These are phyloP conservation scores for Cordyceps sp. DNA, from an alignment of 2,329 filamentous ascomycete genomes.

Conservation along the genomic window DNA sequence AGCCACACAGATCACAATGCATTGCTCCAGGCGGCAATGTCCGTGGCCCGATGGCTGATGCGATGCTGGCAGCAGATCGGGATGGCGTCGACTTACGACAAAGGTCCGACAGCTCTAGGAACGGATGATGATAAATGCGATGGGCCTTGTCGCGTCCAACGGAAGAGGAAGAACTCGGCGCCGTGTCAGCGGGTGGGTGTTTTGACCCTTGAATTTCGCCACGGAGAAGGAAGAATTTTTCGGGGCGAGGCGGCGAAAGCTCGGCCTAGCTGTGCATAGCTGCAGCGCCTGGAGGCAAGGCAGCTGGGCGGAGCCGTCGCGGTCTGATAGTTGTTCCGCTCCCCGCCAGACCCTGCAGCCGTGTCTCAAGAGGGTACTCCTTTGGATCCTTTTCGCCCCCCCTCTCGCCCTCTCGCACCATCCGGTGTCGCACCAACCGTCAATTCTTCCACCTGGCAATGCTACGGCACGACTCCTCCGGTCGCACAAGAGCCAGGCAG, in stretches of 20 bases:
- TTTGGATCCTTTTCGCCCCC: too few species aligned
- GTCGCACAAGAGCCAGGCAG: too few species aligned
- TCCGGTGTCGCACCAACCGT: not conserved
- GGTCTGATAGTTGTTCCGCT: not conserved
- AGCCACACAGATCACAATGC: constrained; percentile 1
- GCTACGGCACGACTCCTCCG: too few species aligned
- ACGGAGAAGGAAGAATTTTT: constrained; percentile 21
- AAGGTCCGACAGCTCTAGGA: constrained; percentile 12
- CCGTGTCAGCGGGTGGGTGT: constrained; percentile 15
- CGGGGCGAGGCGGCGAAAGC: constrained; percentile 7
- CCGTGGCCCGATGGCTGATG: constrained; percentile 4
- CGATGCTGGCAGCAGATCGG: constrained; percentile 1
- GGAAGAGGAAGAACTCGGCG: constrained; percentile 31
- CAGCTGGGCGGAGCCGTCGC: not conserved
- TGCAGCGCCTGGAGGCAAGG: too few species aligned
- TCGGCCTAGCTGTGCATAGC: not conserved
- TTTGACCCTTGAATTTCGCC: constrained; percentile 11
- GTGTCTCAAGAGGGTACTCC: too few species aligned
- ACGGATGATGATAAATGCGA: constrained; percentile 27
- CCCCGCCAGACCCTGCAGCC: too few species aligned
- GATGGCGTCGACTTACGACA: constrained; percentile 14
- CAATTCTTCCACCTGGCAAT: too few species aligned
- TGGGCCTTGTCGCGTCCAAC: constrained; percentile 20
- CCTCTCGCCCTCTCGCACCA: not conserved
- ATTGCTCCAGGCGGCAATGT: not conserved